Evolutionary conservation across 2,329 filamentous ascomycete species (phyloP).

Genomic region (Beauveria medogensis): DNA sequence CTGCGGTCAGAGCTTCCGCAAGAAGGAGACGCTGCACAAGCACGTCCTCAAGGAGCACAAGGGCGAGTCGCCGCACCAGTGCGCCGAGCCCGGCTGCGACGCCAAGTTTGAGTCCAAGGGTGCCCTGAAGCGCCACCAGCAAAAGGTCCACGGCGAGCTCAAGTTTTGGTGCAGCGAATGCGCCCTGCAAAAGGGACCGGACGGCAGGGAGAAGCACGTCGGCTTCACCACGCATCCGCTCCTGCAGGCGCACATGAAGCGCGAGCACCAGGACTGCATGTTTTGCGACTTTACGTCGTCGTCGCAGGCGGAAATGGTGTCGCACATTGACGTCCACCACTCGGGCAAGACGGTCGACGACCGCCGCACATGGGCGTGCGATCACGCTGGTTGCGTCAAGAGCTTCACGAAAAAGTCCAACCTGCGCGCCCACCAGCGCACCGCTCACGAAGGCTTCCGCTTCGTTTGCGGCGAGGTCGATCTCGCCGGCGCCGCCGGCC

Average conservation of each 20-base stretch:
- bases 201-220: slow-evolving; percentile 33
- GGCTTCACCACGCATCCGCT: slow-evolving; percentile 66
- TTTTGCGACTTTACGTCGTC: slow-evolving; percentile 65
- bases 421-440: slow-evolving; percentile 68
- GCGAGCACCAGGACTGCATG: slow-evolving; percentile 66
- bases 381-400: slow-evolving; percentile 60
- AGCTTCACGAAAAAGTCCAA: slow-evolving; percentile 80
- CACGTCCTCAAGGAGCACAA: slow-evolving; percentile 75
- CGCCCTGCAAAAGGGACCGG: slow-evolving; percentile 28
- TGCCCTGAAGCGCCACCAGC: slow-evolving; percentile 63
- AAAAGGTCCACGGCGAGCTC: slow-evolving; percentile 59
- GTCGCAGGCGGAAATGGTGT: slow-evolving; percentile 59
- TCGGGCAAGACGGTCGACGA: slow-evolving; percentile 53
- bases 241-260: slow-evolving; percentile 65
- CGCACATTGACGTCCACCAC: slow-evolving; percentile 73
- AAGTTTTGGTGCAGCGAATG: slow-evolving; percentile 76
- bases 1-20: slow-evolving; percentile 75
- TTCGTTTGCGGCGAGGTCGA: slow-evolving; percentile 73
- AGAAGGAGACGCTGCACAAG: slow-evolving; percentile 75
- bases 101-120: slow-evolving; percentile 66
- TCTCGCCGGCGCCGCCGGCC: slow-evolving; percentile 45
- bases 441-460: slow-evolving; percentile 65
- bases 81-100: slow-evolving; percentile 52
- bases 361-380: slow-evolving; percentile 59
- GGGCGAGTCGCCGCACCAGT: slow-evolving; percentile 62